Evolutionary conservation across 164 flowering plant genomes (phyloP).

Genomic region (Tinospora cordifolia): DNA sequence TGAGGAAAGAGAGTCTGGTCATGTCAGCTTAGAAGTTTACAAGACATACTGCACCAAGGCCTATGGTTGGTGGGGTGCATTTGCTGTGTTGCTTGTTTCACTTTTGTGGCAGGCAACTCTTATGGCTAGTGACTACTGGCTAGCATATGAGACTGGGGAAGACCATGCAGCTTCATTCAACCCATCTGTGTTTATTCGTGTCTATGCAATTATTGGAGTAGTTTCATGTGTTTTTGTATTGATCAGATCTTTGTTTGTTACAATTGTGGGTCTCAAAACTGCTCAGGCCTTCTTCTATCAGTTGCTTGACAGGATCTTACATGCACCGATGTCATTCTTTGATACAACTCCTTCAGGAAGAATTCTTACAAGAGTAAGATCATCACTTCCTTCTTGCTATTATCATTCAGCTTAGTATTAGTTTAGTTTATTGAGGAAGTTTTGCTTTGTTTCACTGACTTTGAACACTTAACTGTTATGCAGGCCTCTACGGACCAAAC

Average conservation of each 20-base stretch:
- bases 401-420: too few relatives aligned
- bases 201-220: constrained; percentile 54
- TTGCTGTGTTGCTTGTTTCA: constrained; percentile 35
- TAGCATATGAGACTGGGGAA: constrained; percentile 81
- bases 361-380: constrained; percentile 79
- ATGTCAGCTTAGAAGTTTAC: constrained; percentile 63
- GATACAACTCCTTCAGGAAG: constrained; percentile 99
- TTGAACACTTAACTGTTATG: not conserved
- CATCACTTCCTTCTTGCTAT: too few relatives aligned
- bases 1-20: constrained; percentile 81
- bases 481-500: constrained; percentile 87
- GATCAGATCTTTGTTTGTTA: constrained; percentile 39
- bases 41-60: constrained; percentile 77
- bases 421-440: not conserved
- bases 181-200: constrained; percentile 50
- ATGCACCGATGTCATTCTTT: constrained; percentile 97
- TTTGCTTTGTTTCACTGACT: not conserved
- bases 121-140: constrained; percentile 90
- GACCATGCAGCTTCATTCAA: constrained; percentile 41
- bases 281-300: constrained; percentile 67
- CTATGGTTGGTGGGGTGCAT: constrained; percentile 89
- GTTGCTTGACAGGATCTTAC: constrained; percentile 71
- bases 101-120: constrained; percentile 58
- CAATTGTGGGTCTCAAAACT: constrained; percentile 66
- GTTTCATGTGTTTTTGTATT: constrained; percentile 43